phyloP scores from a whole-genome alignment of 306 rosid species.

The cucumber (Cucumis sativus) region Cucumber_9930_V3 NC_026661.2:19735001-19735500 shows the following conservation, averaged over 20 bases:
- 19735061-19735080: conserved; percentile 87
- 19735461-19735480: conserved; percentile 94
- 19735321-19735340: neutral
- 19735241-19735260: neutral
- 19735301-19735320: neutral
- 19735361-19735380: neutral
- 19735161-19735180: neutral
- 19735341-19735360: neutral
- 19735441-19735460: conserved; percentile 90
- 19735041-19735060: conserved; percentile 75
- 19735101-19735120: conserved; percentile 5
- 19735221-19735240: too few relatives aligned
- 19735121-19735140: neutral
- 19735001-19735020: conserved; percentile 93
- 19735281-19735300: neutral
- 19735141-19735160: neutral
- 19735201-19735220: too few relatives aligned
- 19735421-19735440: conserved; percentile 97
- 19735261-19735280: neutral
- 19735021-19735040: conserved; percentile 79
- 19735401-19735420: conserved; percentile 94
- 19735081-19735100: conserved; percentile 33
- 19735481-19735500: neutral
- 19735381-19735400: neutral
- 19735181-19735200: neutral